These are phyloP conservation scores for Fragilaria crotonensis DNA, from an alignment of 108 stramenopile species.

Conservation along the genomic window DNA sequence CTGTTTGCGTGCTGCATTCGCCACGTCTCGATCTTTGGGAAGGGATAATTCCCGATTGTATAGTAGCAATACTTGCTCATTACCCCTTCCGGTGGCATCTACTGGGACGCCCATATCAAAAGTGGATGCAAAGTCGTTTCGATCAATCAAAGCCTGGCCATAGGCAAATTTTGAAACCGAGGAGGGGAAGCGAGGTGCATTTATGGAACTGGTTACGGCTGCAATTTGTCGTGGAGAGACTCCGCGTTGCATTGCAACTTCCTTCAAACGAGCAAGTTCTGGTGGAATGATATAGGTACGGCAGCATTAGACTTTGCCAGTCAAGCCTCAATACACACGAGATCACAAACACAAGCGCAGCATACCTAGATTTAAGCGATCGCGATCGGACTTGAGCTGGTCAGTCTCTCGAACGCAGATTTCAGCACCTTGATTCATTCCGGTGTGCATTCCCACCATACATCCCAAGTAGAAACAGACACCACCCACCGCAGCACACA, in stretches of 20 bases:
- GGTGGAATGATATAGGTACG: background rate
- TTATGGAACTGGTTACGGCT: background rate
- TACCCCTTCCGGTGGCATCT: constrained; percentile 29
- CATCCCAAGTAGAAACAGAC: constrained; percentile 25
- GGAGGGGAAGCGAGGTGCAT: constrained; percentile 22
- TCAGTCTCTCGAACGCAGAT: background rate
- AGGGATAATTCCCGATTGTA: constrained; percentile 36
- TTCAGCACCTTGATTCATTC: constrained; percentile 3
- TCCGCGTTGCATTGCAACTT: background rate
- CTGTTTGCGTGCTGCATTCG: background rate
- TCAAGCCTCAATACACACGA: background rate
- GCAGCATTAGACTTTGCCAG: background rate
- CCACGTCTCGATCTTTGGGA: constrained; percentile 19
- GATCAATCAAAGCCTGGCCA: constrained; percentile 28
- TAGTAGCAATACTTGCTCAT: constrained; percentile 58
- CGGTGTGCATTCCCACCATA: constrained; percentile 15
- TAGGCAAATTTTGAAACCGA: constrained; percentile 25
- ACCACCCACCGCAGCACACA: constrained; percentile 11
- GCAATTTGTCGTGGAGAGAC: background rate
- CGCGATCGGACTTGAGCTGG: background rate
- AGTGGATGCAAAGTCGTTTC: constrained; percentile 38
- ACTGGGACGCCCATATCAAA: constrained; percentile 61
- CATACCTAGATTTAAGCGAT: background rate
- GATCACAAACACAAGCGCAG: background rate
- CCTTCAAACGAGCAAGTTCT: background rate